Percentiles rank a stretch among this genome's conserved stretches.
Conservation (phyloP, 1,284 basidiomycete genomes). For the Rhodotorula sp. region DNA sequence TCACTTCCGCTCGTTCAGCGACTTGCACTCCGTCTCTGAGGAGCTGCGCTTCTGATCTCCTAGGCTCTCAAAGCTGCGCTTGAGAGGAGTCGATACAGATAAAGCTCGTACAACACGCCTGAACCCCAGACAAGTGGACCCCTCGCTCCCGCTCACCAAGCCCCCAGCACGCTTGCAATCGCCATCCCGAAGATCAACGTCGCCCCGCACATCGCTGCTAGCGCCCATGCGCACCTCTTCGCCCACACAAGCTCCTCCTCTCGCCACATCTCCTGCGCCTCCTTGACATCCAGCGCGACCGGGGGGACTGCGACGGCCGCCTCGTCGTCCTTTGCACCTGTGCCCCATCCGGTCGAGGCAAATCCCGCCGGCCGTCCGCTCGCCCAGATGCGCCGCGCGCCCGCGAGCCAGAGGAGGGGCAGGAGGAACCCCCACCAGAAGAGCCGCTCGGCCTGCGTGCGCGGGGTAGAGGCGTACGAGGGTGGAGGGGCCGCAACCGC, state of each 20-base stretch:
- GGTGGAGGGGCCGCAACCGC: neutral
- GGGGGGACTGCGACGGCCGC: neutral
- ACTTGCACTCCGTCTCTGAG: too few species aligned
- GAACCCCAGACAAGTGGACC: too few species aligned
- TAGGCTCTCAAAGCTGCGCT: too few species aligned
- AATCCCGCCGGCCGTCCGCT: neutral
- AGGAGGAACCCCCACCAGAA: slow-evolving; percentile 27
- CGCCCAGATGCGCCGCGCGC: slow-evolving; percentile 5
- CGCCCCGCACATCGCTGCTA: neutral
- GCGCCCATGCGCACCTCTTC: slow-evolving; percentile 21
- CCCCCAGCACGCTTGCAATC: slow-evolving; percentile 2
- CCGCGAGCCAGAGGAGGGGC: slow-evolving; percentile 19
- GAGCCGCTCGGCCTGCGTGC: slow-evolving; percentile 16
- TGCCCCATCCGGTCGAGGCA: too few species aligned
- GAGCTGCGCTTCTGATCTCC: too few species aligned
- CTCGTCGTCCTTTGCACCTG: neutral
- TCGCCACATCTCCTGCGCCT: slow-evolving; percentile 13
- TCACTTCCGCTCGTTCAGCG: too few species aligned
- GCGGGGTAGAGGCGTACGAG: slow-evolving; percentile 13
- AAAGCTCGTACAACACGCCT: neutral
- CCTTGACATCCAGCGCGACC: neutral
- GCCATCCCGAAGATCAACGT: neutral
- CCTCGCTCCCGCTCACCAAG: neutral
- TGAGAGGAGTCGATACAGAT: too few species aligned
- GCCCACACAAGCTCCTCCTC: slow-evolving; percentile 32